Evolutionary conservation across 257 asterid species (phyloP).

Genomic region (Solanum microdontum): DNA sequence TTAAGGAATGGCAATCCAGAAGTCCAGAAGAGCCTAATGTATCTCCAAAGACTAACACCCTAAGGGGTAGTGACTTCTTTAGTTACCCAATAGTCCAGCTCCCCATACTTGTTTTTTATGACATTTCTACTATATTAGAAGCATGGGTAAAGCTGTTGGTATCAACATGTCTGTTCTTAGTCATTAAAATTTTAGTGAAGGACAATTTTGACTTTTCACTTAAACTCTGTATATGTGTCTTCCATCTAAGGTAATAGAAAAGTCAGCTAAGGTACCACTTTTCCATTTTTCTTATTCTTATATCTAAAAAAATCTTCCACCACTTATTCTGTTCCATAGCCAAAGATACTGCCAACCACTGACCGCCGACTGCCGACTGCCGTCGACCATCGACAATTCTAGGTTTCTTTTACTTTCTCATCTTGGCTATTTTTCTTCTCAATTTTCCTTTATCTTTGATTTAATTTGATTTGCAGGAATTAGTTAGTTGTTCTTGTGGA

Average conservation of each 20-base stretch:
- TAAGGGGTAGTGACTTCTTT: not conserved
- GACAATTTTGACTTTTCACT: not conserved
- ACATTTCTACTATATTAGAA: not conserved
- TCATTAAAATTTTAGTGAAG: not conserved
- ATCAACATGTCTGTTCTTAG: not conserved
- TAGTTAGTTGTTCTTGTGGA: not conserved
- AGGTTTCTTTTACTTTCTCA: not conserved
- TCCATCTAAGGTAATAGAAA: not conserved
- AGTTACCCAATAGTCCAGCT: not conserved
- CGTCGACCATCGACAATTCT: not conserved
- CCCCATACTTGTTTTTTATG: not conserved
- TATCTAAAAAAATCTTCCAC: not conserved
- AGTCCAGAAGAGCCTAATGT: not conserved
- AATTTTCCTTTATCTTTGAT: not conserved
- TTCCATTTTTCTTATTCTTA: not conserved
- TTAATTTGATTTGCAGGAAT: not conserved
- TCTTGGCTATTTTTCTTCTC: not conserved
- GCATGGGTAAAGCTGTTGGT: not conserved
- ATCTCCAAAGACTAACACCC: not conserved
- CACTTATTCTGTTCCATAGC: not conserved
- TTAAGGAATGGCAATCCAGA: not conserved
- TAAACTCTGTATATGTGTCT: not conserved
- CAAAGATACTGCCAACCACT: not conserved
- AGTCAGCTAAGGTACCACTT: no score
- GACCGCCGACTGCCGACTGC: not conserved